Percentiles rank a stretch among this genome's conserved stretches.
Evolutionary conservation across 345 rosid species (phyloP).

Genomic region (Balakata baccata): DNA sequence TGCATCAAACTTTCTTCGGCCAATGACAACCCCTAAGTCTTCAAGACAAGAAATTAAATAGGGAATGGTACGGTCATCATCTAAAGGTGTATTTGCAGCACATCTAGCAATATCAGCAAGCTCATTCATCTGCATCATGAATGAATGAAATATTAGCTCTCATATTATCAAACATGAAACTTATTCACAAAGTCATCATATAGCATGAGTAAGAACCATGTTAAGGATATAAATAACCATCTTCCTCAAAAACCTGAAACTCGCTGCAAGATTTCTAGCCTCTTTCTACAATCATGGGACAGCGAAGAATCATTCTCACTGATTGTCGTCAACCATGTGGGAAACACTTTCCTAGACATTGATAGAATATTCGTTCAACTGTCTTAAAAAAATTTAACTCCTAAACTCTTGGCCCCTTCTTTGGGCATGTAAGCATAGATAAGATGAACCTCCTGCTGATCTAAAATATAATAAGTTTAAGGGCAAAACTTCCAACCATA

Average conservation of each 20-base stretch:
- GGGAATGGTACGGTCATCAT: slow-evolving; percentile 66
- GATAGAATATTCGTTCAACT: neutral
- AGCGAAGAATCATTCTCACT: neutral
- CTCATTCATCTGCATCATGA: slow-evolving; percentile 73
- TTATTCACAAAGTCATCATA: neutral
- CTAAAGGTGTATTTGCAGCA: slow-evolving; percentile 73
- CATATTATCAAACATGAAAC: slow-evolving; percentile 7
- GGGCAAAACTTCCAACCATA: neutral
- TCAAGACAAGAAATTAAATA: slow-evolving; percentile 78
- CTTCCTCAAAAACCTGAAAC: neutral
- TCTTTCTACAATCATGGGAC: neutral
- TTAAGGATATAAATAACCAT: slow-evolving; percentile 10
- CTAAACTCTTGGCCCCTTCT: neutral
- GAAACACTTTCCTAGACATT: neutral
- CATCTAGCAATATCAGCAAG: slow-evolving; percentile 97
- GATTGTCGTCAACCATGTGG: neutral
- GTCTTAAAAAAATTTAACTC: neutral
- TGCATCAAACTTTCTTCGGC: slow-evolving; percentile 88
- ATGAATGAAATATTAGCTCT: slow-evolving; percentile 23
- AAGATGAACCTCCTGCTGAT: neutral
- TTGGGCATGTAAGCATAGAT: neutral
- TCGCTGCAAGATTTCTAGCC: neutral
- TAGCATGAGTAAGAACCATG: neutral
- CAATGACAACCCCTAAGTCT: slow-evolving; percentile 73
- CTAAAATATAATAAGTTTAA: neutral